Base-by-base conservation (phyloP, 2,329 filamentous ascomycete species). In the Talaromyces marneffei region DNA sequence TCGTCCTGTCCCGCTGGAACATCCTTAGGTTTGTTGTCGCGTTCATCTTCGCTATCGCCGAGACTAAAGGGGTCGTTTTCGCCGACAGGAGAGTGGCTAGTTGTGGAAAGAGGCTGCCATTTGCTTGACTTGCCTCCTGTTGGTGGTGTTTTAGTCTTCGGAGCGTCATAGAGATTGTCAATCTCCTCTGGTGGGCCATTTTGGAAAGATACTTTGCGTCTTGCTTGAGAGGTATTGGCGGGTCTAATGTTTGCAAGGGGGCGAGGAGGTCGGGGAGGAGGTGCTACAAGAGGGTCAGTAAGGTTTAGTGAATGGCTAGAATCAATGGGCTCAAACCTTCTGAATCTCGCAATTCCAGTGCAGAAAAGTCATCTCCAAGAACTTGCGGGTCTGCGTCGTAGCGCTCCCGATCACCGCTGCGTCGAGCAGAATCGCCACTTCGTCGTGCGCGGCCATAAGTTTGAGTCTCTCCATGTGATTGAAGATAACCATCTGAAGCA, bases 31-130 rank as follows among this genome's bases (percentile, higher is more conserved):
- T 92, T 94, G 25, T 52, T 59, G 58, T 92, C 90, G 67, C 89
- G 89, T 75, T 99, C 94, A 67, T 96, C 92, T 67, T 97, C 93
- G 70, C 91, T 96, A 68, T 97, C 93, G 4, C 94, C 94, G 14
- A 99, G 83, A 70, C 92, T 97, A 78, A 99, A 99, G 0, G 94
- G 94, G 71, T 99, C 94, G 69, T 96, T 93, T 67, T 97, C 92
- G 18, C 84, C 83, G 64, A 96, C 89, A 14, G 93, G 92, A 65
- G 85, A 88, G 20, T 59, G 57, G 1, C 92, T 90, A 14, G 97
- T 86, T 0, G 88, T 83, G 12, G 92, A 91, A 68, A 99, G 79
- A 9, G 94, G 93, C 75, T 99, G 93, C 94, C 94, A 99, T 79
- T 99, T 99, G 83, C 92, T 97, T 50, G 85, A 77, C 78, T 92